Base-by-base conservation (phyloP, 495 filamentous ascomycete genomes). In the Podospora tetraspora region DNA sequence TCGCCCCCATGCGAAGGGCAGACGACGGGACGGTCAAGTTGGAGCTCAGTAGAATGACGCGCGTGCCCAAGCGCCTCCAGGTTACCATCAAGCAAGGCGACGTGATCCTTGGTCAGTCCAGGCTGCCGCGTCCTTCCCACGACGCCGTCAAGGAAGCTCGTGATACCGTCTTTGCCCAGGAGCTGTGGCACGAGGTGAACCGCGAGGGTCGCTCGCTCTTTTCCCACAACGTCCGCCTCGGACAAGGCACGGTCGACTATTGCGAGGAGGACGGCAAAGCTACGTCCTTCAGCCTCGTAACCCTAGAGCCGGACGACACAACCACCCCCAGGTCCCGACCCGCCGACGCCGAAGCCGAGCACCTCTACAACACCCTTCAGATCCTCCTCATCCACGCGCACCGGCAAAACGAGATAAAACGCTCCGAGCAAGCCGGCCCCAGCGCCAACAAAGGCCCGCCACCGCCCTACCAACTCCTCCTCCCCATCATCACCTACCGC, bases 181-280 rank as follows among this genome's bases (percentile, higher is more conserved):
- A 99, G 74, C 79, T 99, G n/a, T 96, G 93, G 83, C 88, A 96
- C 69, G 95, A 98, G 77, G 77, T 99, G 23, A 87, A 89, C 61
- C 85, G 91, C 12, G 96, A 99, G 79, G 89, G 90, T 2, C 88
- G 92, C 7, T 79, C 83, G 0, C 79, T 96, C 52, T 83, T 87
- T 11, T 85, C 84, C 57, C 86, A 88, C 24, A 85, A 88, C 10
- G 88, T 97, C 12, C 86, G 84, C 19, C 82, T 87, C 5, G 81
- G 83, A 29, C 84, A 85, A 30, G 87, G 85, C 65, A 79, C 81
- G 57, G 81, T 90, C 57, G 85, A 76, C n/a, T 86, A 88, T 71
- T 79, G 85, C n/a, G 73, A 85, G 3, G 81, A 84, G 9, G 69
- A 81, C 21, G 68, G 61, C 16, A 64, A 29, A 16, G 64, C 63